Evolutionary conservation across 2,329 filamentous ascomycete species (phyloP).

Genomic region (Aspergillus sp.): DNA sequence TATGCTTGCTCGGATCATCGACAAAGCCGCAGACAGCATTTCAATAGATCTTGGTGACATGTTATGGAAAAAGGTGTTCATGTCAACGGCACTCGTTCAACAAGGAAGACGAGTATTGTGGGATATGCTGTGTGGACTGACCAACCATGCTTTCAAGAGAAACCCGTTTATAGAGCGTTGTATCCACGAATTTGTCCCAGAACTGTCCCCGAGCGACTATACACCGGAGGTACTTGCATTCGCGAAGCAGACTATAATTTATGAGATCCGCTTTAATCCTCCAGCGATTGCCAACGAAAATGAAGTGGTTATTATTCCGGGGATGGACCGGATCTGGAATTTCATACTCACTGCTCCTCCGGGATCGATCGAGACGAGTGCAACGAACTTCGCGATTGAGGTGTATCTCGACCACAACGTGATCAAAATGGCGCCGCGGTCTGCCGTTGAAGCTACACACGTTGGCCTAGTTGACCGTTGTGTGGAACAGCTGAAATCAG

Average conservation of each 20-base stretch:
- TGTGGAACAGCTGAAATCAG: conserved; percentile 59
- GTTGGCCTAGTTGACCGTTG: conserved; percentile 67
- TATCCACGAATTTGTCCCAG: conserved; percentile 37
- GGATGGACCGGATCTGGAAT: conserved; percentile 71
- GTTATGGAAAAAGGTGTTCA: conserved; percentile 69
- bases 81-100: conserved; percentile 52
- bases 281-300: conserved; percentile 38
- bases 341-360: conserved; percentile 65
- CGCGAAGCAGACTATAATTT: conserved; percentile 35
- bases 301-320: conserved; percentile 40
- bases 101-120: conserved; percentile 62
- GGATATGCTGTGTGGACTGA: conserved; percentile 52
- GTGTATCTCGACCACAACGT: conserved; percentile 58
- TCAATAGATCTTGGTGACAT: conserved; percentile 53
- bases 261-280: conserved; percentile 53
- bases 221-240: conserved; percentile 36
- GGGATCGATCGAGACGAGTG: conserved; percentile 58
- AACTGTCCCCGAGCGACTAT: conserved; percentile 32
- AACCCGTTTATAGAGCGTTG: conserved; percentile 40
- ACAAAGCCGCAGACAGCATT: conserved; percentile 56
- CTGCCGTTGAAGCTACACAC: conserved; percentile 54
- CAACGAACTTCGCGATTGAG: conserved; percentile 65
- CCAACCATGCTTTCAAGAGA: conserved; percentile 20
- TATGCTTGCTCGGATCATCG: conserved; percentile 54
- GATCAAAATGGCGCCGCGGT: conserved; percentile 36